Evolutionary conservation across 768 basidiomycete genomes (phyloP).

Genomic region (Tulasnella sp.): DNA sequence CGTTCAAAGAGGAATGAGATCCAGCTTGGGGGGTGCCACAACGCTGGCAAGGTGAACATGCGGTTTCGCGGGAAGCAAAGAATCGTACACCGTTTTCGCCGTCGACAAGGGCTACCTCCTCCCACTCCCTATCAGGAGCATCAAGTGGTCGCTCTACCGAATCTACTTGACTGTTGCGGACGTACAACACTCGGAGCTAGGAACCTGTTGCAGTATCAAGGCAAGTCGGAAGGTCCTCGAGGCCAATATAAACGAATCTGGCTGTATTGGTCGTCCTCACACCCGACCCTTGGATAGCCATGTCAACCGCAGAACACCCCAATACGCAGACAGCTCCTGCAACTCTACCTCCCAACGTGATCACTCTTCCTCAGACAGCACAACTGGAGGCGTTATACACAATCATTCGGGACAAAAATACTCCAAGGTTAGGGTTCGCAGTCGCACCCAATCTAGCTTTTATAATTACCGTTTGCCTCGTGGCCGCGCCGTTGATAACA

Average conservation of each 20-base stretch:
- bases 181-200: background rate
- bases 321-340: slow-evolving; percentile 38
- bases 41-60: background rate
- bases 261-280: background rate
- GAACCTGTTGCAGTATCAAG: background rate
- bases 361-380: slow-evolving; percentile 81
- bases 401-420: slow-evolving; percentile 86
- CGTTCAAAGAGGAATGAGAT: too few relatives aligned
- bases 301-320: slow-evolving; percentile 19
- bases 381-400: slow-evolving; percentile 95
- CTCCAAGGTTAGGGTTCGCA: slow-evolving; percentile 47
- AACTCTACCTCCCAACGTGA: slow-evolving; percentile 71
- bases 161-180: background rate
- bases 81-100: background rate
- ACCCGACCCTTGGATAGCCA: background rate
- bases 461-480: too few relatives aligned
- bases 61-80: background rate
- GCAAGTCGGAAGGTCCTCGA: background rate
- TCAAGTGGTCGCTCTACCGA: background rate
- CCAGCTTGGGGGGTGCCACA: background rate
- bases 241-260: background rate
- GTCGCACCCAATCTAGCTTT: too few relatives aligned
- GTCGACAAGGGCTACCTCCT: background rate
- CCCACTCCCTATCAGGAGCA: background rate
- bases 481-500: background rate